Percentiles rank a stretch among this genome's conserved stretches.
Evolutionary conservation across 2,329 filamentous ascomycete species (phyloP).

Genomic region (Dactylellina parvicollis): DNA sequence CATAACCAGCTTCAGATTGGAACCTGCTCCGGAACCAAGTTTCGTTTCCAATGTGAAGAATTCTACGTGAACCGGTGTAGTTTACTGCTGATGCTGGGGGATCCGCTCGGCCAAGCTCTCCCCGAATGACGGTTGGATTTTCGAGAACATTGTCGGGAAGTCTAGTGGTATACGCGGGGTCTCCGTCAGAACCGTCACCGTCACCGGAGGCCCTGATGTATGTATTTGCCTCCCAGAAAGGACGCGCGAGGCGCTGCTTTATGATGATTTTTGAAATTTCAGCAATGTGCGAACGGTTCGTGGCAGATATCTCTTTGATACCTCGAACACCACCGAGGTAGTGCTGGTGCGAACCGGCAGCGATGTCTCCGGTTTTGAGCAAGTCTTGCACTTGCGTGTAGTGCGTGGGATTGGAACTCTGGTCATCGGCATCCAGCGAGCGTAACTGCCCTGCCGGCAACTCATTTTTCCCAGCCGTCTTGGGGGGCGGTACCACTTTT

Average conservation of each 20-base stretch:
- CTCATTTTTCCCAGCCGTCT: no score
- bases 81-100: not conserved
- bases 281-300: not conserved
- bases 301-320: not conserved
- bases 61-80: slow-evolving; percentile 14
- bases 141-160: slow-evolving; percentile 27
- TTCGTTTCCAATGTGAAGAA: slow-evolving; percentile 23
- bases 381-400: not conserved
- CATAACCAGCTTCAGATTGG: slow-evolving; percentile 1
- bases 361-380: not conserved
- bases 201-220: slow-evolving; percentile 10
- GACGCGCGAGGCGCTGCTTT: slow-evolving; percentile 1
- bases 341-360: not conserved
- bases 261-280: not conserved
- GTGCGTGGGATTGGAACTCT: slow-evolving; percentile 1
- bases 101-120: slow-evolving; percentile 2
- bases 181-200: not conserved
- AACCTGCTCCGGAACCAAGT: slow-evolving; percentile 33
- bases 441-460: slow-evolving; percentile 4
- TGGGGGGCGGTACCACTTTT: no score
- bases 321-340: not conserved
- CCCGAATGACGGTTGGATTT: not conserved
- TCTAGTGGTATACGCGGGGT: slow-evolving; percentile 3
- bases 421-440: not conserved
- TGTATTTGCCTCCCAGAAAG: slow-evolving; percentile 42